A percentile compares a stretch with the other conserved stretches of the same genome.
These are phyloP conservation scores for Chaetomium olivaceum DNA, from an alignment of 2,329 filamentous ascomycete species.

Conservation along the genomic window DNA sequence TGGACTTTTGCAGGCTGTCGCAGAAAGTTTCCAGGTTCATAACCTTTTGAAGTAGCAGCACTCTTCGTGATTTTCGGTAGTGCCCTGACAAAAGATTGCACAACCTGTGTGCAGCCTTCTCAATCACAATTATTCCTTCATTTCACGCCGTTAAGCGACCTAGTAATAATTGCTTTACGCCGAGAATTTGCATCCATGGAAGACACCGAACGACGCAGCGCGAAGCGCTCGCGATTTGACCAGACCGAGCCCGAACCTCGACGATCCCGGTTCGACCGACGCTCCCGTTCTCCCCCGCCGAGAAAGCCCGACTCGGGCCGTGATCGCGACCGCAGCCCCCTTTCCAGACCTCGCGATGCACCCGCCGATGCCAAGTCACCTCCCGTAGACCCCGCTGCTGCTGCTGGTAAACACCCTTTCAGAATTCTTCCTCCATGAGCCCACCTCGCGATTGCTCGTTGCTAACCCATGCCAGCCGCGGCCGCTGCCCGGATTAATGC, in stretches of 20 bases:
- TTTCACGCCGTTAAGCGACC: not conserved
- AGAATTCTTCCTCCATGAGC: not conserved
- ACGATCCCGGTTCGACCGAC: slow-evolving; percentile 84
- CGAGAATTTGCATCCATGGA: slow-evolving; percentile 40
- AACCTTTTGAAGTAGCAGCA: not conserved
- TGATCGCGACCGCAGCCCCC: slow-evolving; percentile 80
- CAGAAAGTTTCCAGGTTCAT: not conserved
- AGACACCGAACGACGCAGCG: slow-evolving; percentile 69
- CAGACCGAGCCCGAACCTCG: slow-evolving; percentile 82
- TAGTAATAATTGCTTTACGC: not conserved
- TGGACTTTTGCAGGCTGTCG: not conserved
- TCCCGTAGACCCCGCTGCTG: slow-evolving; percentile 68
- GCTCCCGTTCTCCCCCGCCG: slow-evolving; percentile 78
- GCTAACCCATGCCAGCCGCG: slow-evolving; percentile 60
- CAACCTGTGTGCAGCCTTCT: not conserved
- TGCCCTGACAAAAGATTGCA: not conserved
- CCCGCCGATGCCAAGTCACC: slow-evolving; percentile 50
- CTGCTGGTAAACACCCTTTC: slow-evolving; percentile 62
- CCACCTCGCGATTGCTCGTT: slow-evolving; percentile 7
- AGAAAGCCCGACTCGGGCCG: slow-evolving; percentile 68
- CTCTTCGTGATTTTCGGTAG: not conserved
- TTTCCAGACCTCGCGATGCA: slow-evolving; percentile 49
- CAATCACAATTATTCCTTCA: not conserved
- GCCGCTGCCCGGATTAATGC: slow-evolving; percentile 88
- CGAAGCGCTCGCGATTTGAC: slow-evolving; percentile 91